phyloP scores from a whole-genome alignment of 2,329 filamentous ascomycete genomes.

The Ceratocystis diversiconidia region DNA sequence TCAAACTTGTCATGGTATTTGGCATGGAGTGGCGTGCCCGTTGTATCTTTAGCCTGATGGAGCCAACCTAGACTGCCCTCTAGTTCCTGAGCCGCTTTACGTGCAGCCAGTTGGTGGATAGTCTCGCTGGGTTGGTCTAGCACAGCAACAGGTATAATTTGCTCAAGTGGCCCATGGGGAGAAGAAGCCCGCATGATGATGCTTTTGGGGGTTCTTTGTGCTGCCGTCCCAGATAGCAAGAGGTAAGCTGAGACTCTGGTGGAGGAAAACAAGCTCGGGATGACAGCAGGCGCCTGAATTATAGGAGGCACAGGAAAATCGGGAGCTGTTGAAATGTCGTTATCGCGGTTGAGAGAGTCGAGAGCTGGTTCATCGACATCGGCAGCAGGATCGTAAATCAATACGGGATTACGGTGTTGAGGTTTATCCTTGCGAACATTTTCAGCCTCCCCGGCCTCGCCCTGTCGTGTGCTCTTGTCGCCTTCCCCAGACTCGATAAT shows the following conservation, averaged over 20 bases:
- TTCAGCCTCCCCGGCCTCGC: constrained; percentile 17
- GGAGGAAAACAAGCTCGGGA: constrained; percentile 54
- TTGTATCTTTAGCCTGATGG: constrained; percentile 33
- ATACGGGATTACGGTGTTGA: constrained; percentile 31
- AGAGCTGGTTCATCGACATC: constrained; percentile 29
- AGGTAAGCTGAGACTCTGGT: constrained; percentile 52
- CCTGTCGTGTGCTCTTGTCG: constrained; percentile 3
- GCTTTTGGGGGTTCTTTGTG: constrained; percentile 31
- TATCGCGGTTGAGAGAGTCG: constrained; percentile 12
- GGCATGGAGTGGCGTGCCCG: constrained; percentile 33
- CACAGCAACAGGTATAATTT: constrained; percentile 48
- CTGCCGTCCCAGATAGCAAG: constrained; percentile 39
- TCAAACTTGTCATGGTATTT: constrained; percentile 37
- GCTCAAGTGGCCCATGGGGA: constrained; percentile 42
- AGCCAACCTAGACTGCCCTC: constrained; percentile 59
- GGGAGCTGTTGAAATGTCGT: constrained; percentile 39
- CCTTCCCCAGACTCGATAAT: constrained; percentile 25
- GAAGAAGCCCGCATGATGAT: constrained; percentile 41
- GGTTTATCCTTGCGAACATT: constrained; percentile 20
- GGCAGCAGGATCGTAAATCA: constrained; percentile 41
- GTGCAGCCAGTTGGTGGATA: constrained; percentile 56
- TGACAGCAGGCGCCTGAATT: constrained; percentile 48
- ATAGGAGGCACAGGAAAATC: constrained; percentile 38
- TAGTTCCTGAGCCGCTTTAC: constrained; percentile 52
- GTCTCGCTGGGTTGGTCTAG: constrained; percentile 35